These are phyloP conservation scores for Xylaria sp. DNA, from an alignment of 2,329 filamentous ascomycete species.

Conservation along the genomic window DNA sequence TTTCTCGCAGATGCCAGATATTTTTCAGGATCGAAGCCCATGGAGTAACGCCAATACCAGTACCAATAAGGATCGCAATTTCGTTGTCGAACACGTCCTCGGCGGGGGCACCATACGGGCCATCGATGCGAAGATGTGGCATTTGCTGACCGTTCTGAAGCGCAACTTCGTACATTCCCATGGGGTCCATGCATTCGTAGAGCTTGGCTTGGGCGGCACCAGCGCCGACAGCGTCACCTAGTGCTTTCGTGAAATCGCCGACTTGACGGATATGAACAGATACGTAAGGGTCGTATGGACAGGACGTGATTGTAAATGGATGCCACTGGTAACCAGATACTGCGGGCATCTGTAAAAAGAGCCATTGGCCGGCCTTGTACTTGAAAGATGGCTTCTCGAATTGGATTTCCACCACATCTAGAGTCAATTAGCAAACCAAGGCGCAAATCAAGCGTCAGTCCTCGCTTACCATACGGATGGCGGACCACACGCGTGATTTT, in stretches of 20 bases:
- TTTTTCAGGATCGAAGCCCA: conserved; percentile 91
- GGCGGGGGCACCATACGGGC: conserved; percentile 91
- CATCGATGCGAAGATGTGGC: conserved; percentile 85
- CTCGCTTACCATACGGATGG: conserved; percentile 76
- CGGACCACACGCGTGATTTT: conserved; percentile 90
- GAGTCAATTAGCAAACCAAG: conserved; percentile 27
- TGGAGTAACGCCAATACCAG: conserved; percentile 80
- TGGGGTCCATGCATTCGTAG: conserved; percentile 83
- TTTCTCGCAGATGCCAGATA: conserved; percentile 92
- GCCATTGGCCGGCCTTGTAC: conserved; percentile 98
- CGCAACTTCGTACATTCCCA: conserved; percentile 97
- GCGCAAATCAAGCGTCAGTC: background rate
- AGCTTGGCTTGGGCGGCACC: conserved; percentile 81
- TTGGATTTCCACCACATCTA: conserved; percentile 93
- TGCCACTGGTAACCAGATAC: conserved; percentile 93
- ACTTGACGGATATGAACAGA: conserved; percentile 94
- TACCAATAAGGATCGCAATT: conserved; percentile 79
- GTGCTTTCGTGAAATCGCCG: conserved; percentile 87
- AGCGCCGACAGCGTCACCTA: conserved; percentile 94
- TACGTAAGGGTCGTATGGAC: conserved; percentile 90
- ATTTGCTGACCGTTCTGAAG: conserved; percentile 89
- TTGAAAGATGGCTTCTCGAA: conserved; percentile 94
- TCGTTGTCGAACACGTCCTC: conserved; percentile 97
- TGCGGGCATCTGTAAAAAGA: conserved; percentile 89
- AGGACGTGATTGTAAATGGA: conserved; percentile 98